phyloP scores from a whole-genome alignment of 2,329 filamentous ascomycete species.

The Fusarium zealandicum region DNA sequence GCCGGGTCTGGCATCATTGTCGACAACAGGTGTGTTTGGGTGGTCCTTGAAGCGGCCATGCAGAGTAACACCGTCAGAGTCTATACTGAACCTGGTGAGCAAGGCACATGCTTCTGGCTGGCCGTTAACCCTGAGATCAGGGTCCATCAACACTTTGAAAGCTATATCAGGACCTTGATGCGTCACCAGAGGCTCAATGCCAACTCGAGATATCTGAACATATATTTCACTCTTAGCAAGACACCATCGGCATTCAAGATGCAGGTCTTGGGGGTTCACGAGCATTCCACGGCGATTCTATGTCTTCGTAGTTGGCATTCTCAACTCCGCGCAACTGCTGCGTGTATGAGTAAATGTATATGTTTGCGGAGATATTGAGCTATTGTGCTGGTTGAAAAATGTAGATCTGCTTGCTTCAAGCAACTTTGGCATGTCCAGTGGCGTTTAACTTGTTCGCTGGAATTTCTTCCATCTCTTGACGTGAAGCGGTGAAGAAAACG shows the following conservation, averaged over 20 bases:
- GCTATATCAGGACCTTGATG: too few relatives aligned
- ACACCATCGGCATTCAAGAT: constrained; percentile 23
- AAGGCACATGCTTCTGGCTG: too few relatives aligned
- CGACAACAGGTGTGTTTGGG: background rate
- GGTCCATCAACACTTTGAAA: too few relatives aligned
- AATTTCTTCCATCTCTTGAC: constrained; percentile 34
- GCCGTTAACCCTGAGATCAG: too few relatives aligned
- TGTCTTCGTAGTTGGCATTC: background rate
- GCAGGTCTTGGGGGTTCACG: constrained; percentile 13
- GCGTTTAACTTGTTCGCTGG: constrained; percentile 33
- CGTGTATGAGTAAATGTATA: too few relatives aligned
- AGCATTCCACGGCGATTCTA: constrained; percentile 6
- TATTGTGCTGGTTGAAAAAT: background rate
- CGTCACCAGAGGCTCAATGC: background rate
- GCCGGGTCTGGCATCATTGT: background rate
- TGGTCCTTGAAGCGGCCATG: too few relatives aligned
- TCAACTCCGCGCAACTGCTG: background rate
- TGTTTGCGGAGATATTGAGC: background rate
- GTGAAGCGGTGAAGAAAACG: constrained; percentile 31
- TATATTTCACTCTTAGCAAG: constrained; percentile 1
- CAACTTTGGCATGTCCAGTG: constrained; percentile 15
- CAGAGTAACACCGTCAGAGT: too few relatives aligned
- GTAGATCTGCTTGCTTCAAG: background rate
- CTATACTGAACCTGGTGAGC: too few relatives aligned
- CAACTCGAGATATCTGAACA: background rate